phyloP scores from a whole-genome alignment of 352 stramenopile species.

The Blastocystis sp. region DNA sequence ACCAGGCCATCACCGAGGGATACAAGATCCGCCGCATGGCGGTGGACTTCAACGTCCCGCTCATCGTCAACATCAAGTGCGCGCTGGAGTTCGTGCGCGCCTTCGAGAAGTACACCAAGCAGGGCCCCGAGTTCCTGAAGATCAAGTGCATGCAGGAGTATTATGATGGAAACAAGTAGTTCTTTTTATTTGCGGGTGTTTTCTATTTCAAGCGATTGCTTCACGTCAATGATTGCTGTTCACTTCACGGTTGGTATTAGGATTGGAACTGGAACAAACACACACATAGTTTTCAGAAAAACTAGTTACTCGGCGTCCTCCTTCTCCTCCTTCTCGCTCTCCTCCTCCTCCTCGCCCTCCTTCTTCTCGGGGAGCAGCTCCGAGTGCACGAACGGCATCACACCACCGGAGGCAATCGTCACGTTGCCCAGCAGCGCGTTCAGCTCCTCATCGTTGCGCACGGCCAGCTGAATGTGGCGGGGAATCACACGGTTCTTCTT shows the following conservation, averaged over 20 bases:
- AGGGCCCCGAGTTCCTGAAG: slow-evolving; percentile 64
- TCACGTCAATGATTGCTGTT: neutral
- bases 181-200: neutral
- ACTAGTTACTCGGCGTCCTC: slow-evolving; percentile 64
- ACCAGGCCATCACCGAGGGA: slow-evolving; percentile 78
- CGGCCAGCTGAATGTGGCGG: neutral
- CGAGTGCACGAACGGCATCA: too few species aligned
- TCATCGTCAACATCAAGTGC: slow-evolving; percentile 97
- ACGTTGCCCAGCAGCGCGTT: too few species aligned
- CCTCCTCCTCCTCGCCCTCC: slow-evolving; percentile 28
- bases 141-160: slow-evolving; percentile 68
- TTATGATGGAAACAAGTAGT: slow-evolving; percentile 64
- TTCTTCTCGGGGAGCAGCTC: too few species aligned
- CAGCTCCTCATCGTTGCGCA: too few species aligned
- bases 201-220: neutral
- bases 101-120: slow-evolving; percentile 83
- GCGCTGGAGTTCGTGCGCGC: slow-evolving; percentile 88
- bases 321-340: slow-evolving; percentile 46
- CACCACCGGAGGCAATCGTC: too few species aligned
- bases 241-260: neutral
- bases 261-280: slow-evolving; percentile 1
- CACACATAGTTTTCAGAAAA: slow-evolving; percentile 50
- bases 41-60: slow-evolving; percentile 91
- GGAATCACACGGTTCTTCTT: neutral
- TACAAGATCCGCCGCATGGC: slow-evolving; percentile 92